A percentile compares a stretch with the other conserved stretches of the same genome.
phyloP scores from a whole-genome alignment of 202 grass and related monocot genomes.

The Saccharum hybrid region DNA sequence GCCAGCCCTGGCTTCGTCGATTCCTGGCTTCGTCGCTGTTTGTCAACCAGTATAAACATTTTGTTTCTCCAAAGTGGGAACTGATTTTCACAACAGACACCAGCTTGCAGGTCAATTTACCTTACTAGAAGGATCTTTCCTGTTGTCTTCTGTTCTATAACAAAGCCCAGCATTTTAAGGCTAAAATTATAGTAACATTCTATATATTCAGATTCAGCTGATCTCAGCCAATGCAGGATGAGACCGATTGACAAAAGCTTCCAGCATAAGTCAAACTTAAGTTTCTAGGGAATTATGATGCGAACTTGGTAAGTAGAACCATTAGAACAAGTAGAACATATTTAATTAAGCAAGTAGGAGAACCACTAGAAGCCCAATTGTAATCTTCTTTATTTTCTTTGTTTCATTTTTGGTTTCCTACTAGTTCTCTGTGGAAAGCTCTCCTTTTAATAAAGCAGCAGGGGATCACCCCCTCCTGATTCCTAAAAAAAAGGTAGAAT shows the following conservation, averaged over 20 bases:
- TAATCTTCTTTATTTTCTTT: not conserved
- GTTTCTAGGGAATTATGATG: constrained; percentile 1
- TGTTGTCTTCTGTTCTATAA: not conserved
- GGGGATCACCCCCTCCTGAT: not conserved
- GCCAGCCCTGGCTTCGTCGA: too few relatives aligned
- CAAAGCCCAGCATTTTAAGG: not conserved
- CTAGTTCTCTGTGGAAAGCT: not conserved
- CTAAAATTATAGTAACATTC: not conserved
- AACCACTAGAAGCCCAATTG: not conserved
- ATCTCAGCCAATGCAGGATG: not conserved
- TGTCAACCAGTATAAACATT: not conserved
- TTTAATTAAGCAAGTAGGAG: not conserved
- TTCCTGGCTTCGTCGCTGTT: too few relatives aligned
- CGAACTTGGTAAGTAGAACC: not conserved
- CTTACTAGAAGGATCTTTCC: not conserved
- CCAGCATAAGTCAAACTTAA: constrained; percentile 1
- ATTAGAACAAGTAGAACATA: not conserved
- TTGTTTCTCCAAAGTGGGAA: not conserved
- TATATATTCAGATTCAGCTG: not conserved
- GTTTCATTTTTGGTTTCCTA: not conserved
- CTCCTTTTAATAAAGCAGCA: not conserved
- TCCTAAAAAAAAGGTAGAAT: not conserved
- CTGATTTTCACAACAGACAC: not conserved
- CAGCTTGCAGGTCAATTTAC: not conserved
- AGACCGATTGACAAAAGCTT: not conserved